Evolutionary conservation across 306 rosid genomes (phyloP), one percentile per base, ranked within the genome.

Genomic region (Chamaecrista fasciculata): DNA sequence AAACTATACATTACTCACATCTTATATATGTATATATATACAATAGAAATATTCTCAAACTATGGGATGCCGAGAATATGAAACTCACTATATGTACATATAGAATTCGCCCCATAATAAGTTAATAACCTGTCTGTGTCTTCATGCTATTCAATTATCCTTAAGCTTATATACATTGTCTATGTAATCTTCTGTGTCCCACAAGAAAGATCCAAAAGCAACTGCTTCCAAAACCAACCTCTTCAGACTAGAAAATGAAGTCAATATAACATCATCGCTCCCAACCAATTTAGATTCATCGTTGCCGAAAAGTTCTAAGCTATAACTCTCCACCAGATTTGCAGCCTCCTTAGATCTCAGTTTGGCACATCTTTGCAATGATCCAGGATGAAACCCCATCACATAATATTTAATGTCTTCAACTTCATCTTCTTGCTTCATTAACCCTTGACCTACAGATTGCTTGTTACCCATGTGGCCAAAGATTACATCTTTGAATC

Each of bases 191-290:
- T 95, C 99, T 8, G 89, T 79, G 71, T 91, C 99, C 99, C 99
- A 89, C 34, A 94, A 83, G 76, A 94, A 91, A 10, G 91, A 81
- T 63, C 99, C 99, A 78, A 95, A 95, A 39, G 99, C 97, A 75
- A 91, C 95, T 70, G 92, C 99, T 86, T 95, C 99, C 83, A 91
- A 83, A 39, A 89, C 95, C 59, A 94, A 78, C 75, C 99, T 94
- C 88, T 89, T 94, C 63, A 94, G 51, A 68, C 92, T 94, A 4
- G 97, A 88, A 79, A 88, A 94, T 11, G 99, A 91, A 26, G 99
- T 94, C 78, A 85, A 80, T 58, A 94, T 81, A 34, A 80, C 81
- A 63, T 91, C 91, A 18, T 91, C 87, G 6, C 33, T 73, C 78
- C 78, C 90, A 1, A 65, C 57, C 0, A 70, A 82, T 50, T 80